Conservation (phyloP, 495 filamentous ascomycete genomes). For the Talaromyces trachyspermus region DNA sequence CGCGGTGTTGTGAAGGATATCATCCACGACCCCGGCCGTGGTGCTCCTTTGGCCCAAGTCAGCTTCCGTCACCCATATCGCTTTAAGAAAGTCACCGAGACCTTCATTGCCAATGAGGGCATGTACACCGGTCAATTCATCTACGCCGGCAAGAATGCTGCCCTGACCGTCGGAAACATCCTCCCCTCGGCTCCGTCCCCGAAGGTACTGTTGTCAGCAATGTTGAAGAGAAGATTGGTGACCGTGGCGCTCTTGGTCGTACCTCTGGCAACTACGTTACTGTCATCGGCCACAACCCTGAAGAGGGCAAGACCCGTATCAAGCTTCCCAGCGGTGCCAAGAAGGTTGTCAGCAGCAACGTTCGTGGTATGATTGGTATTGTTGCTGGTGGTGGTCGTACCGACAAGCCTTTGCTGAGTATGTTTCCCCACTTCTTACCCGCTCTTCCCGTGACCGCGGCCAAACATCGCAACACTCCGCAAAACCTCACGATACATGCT, state of each 20-base stretch:
- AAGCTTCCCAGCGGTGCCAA: slow-evolving; percentile 98
- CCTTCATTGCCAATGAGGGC: slow-evolving; percentile 99
- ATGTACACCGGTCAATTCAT: slow-evolving; percentile 99
- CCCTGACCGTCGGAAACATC: slow-evolving; percentile 92
- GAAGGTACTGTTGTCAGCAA: slow-evolving; percentile 96
- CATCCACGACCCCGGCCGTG: slow-evolving; percentile 97
- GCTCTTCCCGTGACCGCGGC: slow-evolving; percentile 1
- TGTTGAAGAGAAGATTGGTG: slow-evolving; percentile 97
- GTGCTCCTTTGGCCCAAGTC: slow-evolving; percentile 94
- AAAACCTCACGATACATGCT: not conserved
- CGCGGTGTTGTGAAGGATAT: slow-evolving; percentile 97
- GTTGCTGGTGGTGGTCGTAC: slow-evolving; percentile 98
- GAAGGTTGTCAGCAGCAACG: slow-evolving; percentile 89
- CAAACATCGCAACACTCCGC: no score
- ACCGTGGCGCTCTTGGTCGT: slow-evolving; percentile 89
- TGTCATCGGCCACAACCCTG: slow-evolving; percentile 96
- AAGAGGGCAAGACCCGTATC: slow-evolving; percentile 98
- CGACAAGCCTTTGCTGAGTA: slow-evolving; percentile 96
- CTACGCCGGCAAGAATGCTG: slow-evolving; percentile 98
- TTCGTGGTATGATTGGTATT: slow-evolving; percentile 98
- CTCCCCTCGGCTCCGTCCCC: slow-evolving; percentile 88
- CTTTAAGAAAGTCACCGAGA: slow-evolving; percentile 85
- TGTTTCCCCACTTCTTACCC: slow-evolving; percentile 23
- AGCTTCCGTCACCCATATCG: slow-evolving; percentile 90
- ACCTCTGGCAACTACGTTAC: slow-evolving; percentile 99